Evolutionary conservation across 225 moss, liverwort and hornwort genomes (phyloP), one percentile per base, ranked within the genome.

Genomic region (Climacium dendroides): DNA sequence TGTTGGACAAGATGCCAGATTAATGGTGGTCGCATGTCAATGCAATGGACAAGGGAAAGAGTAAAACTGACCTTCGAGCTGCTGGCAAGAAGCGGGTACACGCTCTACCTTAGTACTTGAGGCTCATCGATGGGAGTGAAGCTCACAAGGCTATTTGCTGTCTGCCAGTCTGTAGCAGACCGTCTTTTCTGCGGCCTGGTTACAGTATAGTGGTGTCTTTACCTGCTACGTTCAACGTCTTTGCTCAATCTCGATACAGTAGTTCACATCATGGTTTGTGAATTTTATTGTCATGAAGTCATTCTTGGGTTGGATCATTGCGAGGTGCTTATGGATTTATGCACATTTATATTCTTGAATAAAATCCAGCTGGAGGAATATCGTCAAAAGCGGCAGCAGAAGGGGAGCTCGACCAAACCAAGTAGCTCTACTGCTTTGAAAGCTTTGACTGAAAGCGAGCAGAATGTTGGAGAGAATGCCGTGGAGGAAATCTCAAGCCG

Each of bases 31-130:
- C 86, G 72, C 41, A 76, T 89, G 76, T 79, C 81, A 72, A 89
- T 81, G 87, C 92, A 90, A 96, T 97, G 97, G 97, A 97, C 76
- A 97, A 94, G 78, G 90, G 94, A 85, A 97, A 93, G 91, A 96
- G 91, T 92, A 96, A 97, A 92, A 93, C 89, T 85, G 91, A 94
- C 84, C 97, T 95, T 81, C 97, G 96, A 86, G 97, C 97, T 88
- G 96, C 95, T 89, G 97, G 97, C 85, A 97, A 96, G 88, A 97
- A 97, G 91, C 94, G 96, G 96, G 97, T 96, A 89, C 75, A 70
- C 62, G 88, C 82, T 94, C 83, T 86, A 86, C 84, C 90, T 84
- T 79, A 48, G 63, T 58, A 61, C 80, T 84, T 87, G 78, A 87
- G 87, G 74, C 85, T 91, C 80, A 75, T 67, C 61, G 35, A 74